phyloP scores from a whole-genome alignment of 352 stramenopile genomes.

The Phytophthora meadii region DNA sequence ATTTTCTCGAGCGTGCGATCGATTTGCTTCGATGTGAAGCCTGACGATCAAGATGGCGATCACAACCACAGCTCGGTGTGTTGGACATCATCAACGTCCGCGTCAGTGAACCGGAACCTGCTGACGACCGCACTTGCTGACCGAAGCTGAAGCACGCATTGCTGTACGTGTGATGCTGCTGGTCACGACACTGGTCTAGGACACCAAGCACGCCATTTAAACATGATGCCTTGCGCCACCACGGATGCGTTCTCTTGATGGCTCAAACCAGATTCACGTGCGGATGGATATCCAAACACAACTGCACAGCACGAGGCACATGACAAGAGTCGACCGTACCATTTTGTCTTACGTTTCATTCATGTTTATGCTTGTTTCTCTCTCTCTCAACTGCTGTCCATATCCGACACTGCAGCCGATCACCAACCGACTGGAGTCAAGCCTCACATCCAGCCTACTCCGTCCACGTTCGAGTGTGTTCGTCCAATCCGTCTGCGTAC shows the following conservation, averaged over 20 bases:
- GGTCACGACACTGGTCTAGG: constrained; percentile 4
- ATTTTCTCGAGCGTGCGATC: constrained; percentile 22
- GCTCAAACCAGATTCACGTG: constrained; percentile 20
- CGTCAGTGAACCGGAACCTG: too few relatives aligned
- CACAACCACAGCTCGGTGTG: constrained; percentile 1
- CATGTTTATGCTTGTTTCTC: constrained; percentile 23
- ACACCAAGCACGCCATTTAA: constrained; percentile 23
- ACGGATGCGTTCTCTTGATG: constrained; percentile 13
- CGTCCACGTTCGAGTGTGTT: constrained; percentile 6
- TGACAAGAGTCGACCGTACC: too few relatives aligned
- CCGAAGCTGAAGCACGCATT: too few relatives aligned
- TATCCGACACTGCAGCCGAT: too few relatives aligned
- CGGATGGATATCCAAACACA: constrained; percentile 3
- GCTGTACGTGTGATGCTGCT: constrained; percentile 1
- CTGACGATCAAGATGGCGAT: constrained; percentile 22
- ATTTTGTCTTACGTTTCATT: constrained; percentile 27
- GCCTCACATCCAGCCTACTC: constrained; percentile 8
- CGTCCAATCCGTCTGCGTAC: constrained; percentile 4
- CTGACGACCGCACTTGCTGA: too few relatives aligned
- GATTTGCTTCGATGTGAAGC: constrained; percentile 32
- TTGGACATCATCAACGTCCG: constrained; percentile 20
- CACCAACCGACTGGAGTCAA: too few relatives aligned
- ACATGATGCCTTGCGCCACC: constrained; percentile 6
- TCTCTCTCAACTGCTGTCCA: not conserved
- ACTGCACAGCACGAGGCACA: not conserved